Percentiles rank a stretch among this genome's conserved stretches.
phyloP scores from a whole-genome alignment of 1,139 yeast species.

The Kodamaea ohmeri region DNA sequence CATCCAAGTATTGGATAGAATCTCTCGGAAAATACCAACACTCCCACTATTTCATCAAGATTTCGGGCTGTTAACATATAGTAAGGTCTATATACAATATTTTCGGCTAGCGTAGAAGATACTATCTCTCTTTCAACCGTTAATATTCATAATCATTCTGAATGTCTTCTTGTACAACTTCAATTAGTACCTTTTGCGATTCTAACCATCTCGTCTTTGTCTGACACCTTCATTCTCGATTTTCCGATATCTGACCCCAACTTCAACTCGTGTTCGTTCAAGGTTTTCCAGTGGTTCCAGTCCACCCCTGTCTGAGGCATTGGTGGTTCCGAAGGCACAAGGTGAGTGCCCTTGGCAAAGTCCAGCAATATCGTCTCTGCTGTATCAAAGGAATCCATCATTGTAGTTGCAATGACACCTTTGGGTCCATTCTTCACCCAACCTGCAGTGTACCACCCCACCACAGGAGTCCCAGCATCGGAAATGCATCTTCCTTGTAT shows the following conservation, averaged over 20 bases:
- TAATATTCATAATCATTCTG: background rate
- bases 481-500: constrained; percentile 55
- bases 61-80: constrained; percentile 29
- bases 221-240: constrained; percentile 55
- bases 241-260: constrained; percentile 50
- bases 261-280: constrained; percentile 53
- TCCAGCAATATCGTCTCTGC: constrained; percentile 66
- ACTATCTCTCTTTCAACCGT: too few relatives aligned
- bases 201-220: constrained; percentile 10
- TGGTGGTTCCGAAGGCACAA: constrained; percentile 23
- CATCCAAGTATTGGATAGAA: constrained; percentile 23
- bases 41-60: constrained; percentile 31
- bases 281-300: constrained; percentile 74
- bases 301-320: constrained; percentile 24
- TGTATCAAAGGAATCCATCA: constrained; percentile 79
- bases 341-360: constrained; percentile 34
- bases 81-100: background rate
- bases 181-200: constrained; percentile 5
- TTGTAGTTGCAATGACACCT: constrained; percentile 91
- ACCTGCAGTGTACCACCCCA: constrained; percentile 77
- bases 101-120: too few relatives aligned
- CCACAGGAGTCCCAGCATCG: constrained; percentile 17
- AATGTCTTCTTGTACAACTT: background rate
- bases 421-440: constrained; percentile 90
- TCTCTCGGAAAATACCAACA: constrained; percentile 32